phyloP scores from a whole-genome alignment of 176 grass and related monocot genomes.

The Carex pumila region DNA sequence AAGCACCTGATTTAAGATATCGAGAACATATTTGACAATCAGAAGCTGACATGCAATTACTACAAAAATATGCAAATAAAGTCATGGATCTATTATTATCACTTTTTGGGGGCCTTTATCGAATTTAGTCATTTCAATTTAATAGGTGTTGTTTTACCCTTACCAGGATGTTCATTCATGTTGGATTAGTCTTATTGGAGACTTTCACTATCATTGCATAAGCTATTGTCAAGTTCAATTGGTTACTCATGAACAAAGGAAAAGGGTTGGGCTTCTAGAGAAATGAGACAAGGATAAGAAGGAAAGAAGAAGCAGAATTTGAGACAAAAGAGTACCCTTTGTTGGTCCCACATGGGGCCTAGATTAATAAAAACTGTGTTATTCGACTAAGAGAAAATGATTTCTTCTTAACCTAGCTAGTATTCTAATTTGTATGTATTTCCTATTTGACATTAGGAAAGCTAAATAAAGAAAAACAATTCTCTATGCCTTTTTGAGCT shows the following conservation, averaged over 20 bases:
- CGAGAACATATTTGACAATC: neutral
- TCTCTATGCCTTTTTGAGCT: neutral
- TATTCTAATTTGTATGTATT: neutral
- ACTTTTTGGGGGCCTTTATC: neutral
- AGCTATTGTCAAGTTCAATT: neutral
- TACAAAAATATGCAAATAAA: neutral
- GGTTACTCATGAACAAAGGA: neutral
- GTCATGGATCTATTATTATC: neutral
- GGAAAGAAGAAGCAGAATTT: neutral
- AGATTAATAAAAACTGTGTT: neutral
- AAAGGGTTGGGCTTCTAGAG: neutral
- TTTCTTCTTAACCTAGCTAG: neutral
- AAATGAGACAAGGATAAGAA: neutral
- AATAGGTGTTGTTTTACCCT: neutral
- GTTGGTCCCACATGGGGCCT: neutral
- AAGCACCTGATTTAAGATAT: neutral
- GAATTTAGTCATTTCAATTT: neutral
- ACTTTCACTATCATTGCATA: neutral
- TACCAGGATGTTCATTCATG: neutral
- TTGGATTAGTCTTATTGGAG: neutral
- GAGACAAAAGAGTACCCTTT: neutral
- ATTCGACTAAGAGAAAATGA: neutral
- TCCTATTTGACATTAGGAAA: neutral
- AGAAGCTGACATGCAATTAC: neutral
- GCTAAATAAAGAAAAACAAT: neutral